phyloP scores from a whole-genome alignment of 2,329 filamentous ascomycete genomes.

The Penicillium sp. region DNA sequence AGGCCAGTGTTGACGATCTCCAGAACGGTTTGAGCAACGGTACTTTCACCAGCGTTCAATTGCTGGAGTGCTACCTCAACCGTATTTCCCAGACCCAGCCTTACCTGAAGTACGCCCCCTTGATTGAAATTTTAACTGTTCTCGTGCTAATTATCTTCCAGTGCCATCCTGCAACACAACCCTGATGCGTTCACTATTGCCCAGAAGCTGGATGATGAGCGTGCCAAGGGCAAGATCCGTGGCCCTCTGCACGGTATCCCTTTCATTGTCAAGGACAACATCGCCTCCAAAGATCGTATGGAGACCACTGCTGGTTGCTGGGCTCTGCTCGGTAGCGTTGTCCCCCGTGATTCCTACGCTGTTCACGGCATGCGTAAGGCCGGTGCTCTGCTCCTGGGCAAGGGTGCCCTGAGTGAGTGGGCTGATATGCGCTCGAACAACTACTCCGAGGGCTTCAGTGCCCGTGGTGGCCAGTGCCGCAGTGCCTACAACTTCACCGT shows the following conservation, averaged over 20 bases:
- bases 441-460: slow-evolving; percentile 68
- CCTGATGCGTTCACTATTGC: slow-evolving; percentile 67
- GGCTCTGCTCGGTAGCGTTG: slow-evolving; percentile 64
- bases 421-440: slow-evolving; percentile 68
- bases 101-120: slow-evolving; percentile 59
- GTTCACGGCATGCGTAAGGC: slow-evolving; percentile 62
- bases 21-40: slow-evolving; percentile 58
- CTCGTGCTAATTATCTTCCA: slow-evolving; percentile 4
- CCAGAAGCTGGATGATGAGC: slow-evolving; percentile 59
- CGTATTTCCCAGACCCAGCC: slow-evolving; percentile 62
- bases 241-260: slow-evolving; percentile 73
- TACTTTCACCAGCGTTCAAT: slow-evolving; percentile 57
- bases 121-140: background rate
- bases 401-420: slow-evolving; percentile 72
- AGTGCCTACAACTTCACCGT: slow-evolving; percentile 68
- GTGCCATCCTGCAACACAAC: slow-evolving; percentile 62
- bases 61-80: slow-evolving; percentile 63
- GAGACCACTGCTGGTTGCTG: slow-evolving; percentile 71
- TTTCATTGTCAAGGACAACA: slow-evolving; percentile 69
- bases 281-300: slow-evolving; percentile 67
- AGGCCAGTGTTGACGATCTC: slow-evolving; percentile 68
- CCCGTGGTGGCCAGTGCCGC: slow-evolving; percentile 62
- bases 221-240: slow-evolving; percentile 55
- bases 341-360: slow-evolving; percentile 67
- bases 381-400: slow-evolving; percentile 69